Percentiles rank a stretch among this genome's conserved stretches.
Conservation (phyloP, 2,329 filamentous ascomycete species). For the Coleophoma crateriformis region DNA sequence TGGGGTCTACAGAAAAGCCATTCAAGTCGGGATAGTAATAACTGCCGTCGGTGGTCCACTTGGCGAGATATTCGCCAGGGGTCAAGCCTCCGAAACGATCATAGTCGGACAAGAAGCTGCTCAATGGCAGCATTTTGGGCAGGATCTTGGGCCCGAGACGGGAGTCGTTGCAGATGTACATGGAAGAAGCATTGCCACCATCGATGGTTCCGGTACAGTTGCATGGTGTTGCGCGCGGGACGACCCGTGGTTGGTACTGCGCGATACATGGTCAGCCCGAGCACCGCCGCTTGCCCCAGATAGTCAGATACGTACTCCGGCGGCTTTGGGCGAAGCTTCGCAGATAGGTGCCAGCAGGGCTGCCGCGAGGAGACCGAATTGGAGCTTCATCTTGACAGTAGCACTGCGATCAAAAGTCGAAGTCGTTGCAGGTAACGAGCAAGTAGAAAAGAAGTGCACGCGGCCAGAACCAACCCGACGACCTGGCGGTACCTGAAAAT, state of each 20-base stretch:
- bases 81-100: conserved; percentile 33
- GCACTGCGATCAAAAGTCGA: neutral
- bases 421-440: neutral
- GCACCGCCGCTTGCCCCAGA: too few species aligned
- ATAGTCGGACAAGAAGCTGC: conserved; percentile 26
- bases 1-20: conserved; percentile 34
- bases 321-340: neutral
- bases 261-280: neutral
- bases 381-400: neutral
- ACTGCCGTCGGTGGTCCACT: conserved; percentile 22
- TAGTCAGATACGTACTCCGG: neutral
- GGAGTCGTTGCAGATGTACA: conserved; percentile 32
- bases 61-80: conserved; percentile 33
- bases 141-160: conserved; percentile 30
- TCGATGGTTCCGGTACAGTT: conserved; percentile 29
- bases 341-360: neutral
- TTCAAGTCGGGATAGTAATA: conserved; percentile 34
- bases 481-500: too few species aligned
- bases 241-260: neutral
- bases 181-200: conserved; percentile 14
- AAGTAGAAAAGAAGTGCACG: neutral
- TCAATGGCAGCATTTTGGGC: conserved; percentile 27
- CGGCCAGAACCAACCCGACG: neutral
- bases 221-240: neutral
- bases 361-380: neutral